These are phyloP conservation scores for Monotropa hypopitys DNA, from an alignment of 179 eudicot genomes.

Conservation along the genomic window DNA sequence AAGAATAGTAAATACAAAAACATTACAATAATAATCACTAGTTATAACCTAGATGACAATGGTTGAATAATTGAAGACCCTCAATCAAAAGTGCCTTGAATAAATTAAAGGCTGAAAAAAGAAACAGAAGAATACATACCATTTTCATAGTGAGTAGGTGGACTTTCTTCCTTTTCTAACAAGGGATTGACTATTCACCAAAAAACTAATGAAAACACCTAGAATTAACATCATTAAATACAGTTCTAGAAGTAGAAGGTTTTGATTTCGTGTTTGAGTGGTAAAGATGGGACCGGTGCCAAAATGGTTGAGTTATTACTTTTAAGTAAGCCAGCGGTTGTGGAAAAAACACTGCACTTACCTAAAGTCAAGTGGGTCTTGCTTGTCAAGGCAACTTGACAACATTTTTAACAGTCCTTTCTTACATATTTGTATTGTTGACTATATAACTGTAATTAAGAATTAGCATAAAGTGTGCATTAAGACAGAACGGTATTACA, in stretches of 20 bases:
- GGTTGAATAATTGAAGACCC: slow-evolving; percentile 2
- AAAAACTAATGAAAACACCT: slow-evolving; percentile 2
- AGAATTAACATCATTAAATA: neutral
- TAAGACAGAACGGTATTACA: too few relatives aligned
- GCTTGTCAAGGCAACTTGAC: slow-evolving; percentile 1
- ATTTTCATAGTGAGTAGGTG: slow-evolving; percentile 20
- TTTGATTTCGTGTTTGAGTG: neutral
- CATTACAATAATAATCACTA: too few relatives aligned
- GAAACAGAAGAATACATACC: neutral
- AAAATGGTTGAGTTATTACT: slow-evolving; percentile 8
- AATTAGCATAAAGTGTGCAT: too few relatives aligned
- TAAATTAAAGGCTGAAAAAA: neutral
- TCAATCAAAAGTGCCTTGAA: neutral
- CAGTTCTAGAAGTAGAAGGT: slow-evolving; percentile 12
- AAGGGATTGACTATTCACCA: slow-evolving; percentile 16
- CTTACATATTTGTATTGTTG: too few relatives aligned
- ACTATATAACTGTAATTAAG: too few relatives aligned
- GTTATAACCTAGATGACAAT: too few relatives aligned
- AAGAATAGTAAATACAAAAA: too few relatives aligned
- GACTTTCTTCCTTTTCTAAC: slow-evolving; percentile 21
- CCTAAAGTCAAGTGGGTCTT: slow-evolving; percentile 6
- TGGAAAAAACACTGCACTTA: neutral
- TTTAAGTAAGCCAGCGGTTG: slow-evolving; percentile 9
- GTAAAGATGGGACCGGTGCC: neutral
- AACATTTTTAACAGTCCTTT: too few relatives aligned